Evolutionary conservation across 2,329 filamentous ascomycete species (phyloP).

Genomic region (Trichoderma asperellum): DNA sequence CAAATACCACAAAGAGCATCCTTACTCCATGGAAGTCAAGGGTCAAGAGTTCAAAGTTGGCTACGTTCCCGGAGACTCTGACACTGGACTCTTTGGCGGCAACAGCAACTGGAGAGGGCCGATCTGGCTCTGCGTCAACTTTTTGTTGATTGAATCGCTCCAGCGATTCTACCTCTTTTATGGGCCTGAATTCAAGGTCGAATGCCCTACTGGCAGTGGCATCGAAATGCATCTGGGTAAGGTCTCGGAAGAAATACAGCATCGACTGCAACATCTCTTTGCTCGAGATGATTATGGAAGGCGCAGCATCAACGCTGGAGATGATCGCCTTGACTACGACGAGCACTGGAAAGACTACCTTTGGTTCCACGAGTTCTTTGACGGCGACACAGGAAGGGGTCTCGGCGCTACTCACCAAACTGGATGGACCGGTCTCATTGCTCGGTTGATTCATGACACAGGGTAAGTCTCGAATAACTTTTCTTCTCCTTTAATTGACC

Average conservation of each 20-base stretch:
- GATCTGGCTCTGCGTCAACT: constrained; percentile 96
- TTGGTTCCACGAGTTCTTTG: constrained; percentile 98
- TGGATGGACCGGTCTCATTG: constrained; percentile 94
- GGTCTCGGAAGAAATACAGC: constrained; percentile 92
- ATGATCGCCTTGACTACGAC: constrained; percentile 86
- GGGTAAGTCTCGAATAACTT: constrained; percentile 63
- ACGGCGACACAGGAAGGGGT: constrained; percentile 86
- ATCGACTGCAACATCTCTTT: constrained; percentile 91
- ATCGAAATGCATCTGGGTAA: constrained; percentile 95
- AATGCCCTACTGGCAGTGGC: constrained; percentile 91
- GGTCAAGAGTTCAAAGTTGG: constrained; percentile 84
- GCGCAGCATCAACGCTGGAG: constrained; percentile 84
- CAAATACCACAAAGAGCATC: constrained; percentile 86
- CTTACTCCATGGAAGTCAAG: constrained; percentile 94
- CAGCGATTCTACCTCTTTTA: constrained; percentile 97
- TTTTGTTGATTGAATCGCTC: constrained; percentile 90
- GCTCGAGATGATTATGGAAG: constrained; percentile 81
- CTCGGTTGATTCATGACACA: constrained; percentile 96
- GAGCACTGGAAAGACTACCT: constrained; percentile 82
- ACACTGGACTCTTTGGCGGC: constrained; percentile 91
- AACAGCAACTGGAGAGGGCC: constrained; percentile 98
- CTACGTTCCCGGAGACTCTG: constrained; percentile 94
- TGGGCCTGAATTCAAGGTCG: constrained; percentile 82
- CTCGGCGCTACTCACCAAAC: constrained; percentile 93
- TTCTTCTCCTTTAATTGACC: neutral